Percentiles rank a stretch among this genome's conserved stretches.
phyloP scores from a whole-genome alignment of 495 filamentous ascomycete genomes.

The Lineolata rhizophorae region DNA sequence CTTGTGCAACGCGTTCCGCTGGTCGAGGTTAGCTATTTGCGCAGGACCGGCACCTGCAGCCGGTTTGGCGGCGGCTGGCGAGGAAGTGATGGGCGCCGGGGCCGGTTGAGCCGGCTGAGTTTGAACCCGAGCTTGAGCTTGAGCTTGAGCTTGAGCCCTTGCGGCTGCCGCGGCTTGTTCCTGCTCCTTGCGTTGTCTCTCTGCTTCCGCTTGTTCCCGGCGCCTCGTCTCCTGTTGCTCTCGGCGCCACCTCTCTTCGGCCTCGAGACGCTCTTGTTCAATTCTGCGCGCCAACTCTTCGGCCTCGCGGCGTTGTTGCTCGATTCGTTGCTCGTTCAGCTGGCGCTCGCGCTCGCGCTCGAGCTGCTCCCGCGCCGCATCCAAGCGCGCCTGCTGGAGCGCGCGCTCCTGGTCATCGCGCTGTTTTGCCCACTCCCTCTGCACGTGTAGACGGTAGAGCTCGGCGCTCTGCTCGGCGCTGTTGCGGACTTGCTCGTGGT shows the following conservation, averaged over 20 bases:
- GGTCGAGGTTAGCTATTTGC: conserved; percentile 5
- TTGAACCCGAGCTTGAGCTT: conserved; percentile 1
- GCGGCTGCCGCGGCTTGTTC: neutral
- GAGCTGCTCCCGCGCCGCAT: conserved; percentile 10
- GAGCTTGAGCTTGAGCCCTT: conserved; percentile 5
- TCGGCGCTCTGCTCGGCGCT: conserved; percentile 25
- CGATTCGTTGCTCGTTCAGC: conserved; percentile 9
- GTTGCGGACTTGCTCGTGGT: conserved; percentile 40
- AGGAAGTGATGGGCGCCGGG: neutral
- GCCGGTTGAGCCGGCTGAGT: neutral
- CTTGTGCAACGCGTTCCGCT: conserved; percentile 25
- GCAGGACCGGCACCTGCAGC: neutral
- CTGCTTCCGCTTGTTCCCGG: neutral
- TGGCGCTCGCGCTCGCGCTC: conserved; percentile 3
- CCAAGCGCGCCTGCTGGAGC: conserved; percentile 1
- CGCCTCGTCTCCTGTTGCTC: conserved; percentile 4
- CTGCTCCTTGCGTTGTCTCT: neutral
- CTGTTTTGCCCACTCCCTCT: too few species aligned
- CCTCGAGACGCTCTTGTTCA: conserved; percentile 3
- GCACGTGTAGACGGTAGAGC: conserved; percentile 1
- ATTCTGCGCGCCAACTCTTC: conserved; percentile 6
- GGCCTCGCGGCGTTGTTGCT: conserved; percentile 8
- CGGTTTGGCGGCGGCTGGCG: neutral
- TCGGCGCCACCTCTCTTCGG: conserved; percentile 3
- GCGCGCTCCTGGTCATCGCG: too few species aligned